A percentile compares a stretch with the other conserved stretches of the same genome.
These are phyloP conservation scores for Papilionanthe hybrid DNA, from an alignment of 116 monocot genomes.

Conservation along the genomic window DNA sequence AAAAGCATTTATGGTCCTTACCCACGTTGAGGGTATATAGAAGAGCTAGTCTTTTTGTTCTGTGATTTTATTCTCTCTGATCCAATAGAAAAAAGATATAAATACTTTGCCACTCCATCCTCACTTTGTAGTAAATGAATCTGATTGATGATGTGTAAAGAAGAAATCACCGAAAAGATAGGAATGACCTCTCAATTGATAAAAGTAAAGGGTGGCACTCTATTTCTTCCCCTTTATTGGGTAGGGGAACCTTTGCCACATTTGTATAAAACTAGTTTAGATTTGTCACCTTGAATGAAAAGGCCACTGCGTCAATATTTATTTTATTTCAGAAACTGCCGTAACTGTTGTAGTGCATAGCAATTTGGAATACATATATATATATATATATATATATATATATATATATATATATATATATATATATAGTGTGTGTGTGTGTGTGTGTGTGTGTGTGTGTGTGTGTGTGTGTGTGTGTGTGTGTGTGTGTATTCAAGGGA, in stretches of 20 bases:
- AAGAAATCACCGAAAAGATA: not conserved
- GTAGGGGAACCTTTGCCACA: not conserved
- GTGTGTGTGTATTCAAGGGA: too few species aligned
- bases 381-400: too few species aligned
- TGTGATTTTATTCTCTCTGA: slow-evolving; percentile 3
- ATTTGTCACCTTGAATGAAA: not conserved
- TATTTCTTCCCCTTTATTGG: not conserved
- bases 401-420: too few species aligned
- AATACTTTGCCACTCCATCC: not conserved
- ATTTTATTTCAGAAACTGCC: not conserved
- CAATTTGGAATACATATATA: too few species aligned
- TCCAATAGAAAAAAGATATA: not conserved
- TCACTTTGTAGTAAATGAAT: not conserved
- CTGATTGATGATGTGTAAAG: not conserved
- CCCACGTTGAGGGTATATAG: not conserved
- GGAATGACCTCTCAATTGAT: not conserved
- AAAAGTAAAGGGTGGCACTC: not conserved
- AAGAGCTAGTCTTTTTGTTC: not conserved
- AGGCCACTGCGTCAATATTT: not conserved
- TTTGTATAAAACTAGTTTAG: not conserved
- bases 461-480: too few species aligned
- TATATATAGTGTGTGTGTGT: too few species aligned
- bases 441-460: too few species aligned
- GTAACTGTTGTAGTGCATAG: too few species aligned
- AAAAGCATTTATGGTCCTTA: not conserved